Percentiles rank a stretch among this genome's conserved stretches.
phyloP scores from a whole-genome alignment of 805 yeast genomes.

The Hanseniaspora jakobsenii region DNA sequence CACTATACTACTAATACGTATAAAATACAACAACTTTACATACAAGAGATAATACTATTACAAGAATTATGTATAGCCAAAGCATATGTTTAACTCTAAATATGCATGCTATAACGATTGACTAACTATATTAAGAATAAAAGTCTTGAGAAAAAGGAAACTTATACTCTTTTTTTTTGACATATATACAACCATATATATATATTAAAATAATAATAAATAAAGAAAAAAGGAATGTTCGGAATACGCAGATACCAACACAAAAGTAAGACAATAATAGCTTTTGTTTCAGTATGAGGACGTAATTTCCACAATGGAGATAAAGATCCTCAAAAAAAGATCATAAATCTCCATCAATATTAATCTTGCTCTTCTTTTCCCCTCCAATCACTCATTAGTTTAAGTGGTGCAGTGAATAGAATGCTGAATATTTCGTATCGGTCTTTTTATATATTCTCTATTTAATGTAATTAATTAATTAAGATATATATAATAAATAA shows the following conservation, averaged over 20 bases:
- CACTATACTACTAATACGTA: too few relatives aligned
- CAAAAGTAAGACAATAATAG: constrained; percentile 17
- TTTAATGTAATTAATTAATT: neutral
- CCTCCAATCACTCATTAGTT: constrained; percentile 29
- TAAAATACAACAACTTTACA: too few relatives aligned
- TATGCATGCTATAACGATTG: too few relatives aligned
- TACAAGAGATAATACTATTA: too few relatives aligned
- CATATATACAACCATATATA: too few relatives aligned
- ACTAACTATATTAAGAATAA: too few relatives aligned
- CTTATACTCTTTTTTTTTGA: too few relatives aligned
- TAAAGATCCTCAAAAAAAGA: constrained; percentile 10
- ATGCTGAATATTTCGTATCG: constrained; percentile 29
- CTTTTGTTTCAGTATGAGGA: constrained; percentile 29
- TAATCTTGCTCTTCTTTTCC: constrained; percentile 31
- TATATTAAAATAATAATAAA: too few relatives aligned
- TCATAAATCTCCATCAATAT: constrained; percentile 11
- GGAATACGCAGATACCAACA: constrained; percentile 30
- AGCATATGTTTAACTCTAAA: too few relatives aligned
- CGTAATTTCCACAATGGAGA: constrained; percentile 23
- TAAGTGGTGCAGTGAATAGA: constrained; percentile 32
- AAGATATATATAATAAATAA: neutral
- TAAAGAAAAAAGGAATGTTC: constrained; percentile 5
- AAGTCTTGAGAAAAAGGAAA: too few relatives aligned
- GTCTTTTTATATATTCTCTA: constrained; percentile 7
- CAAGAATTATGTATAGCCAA: too few relatives aligned